Base-by-base conservation (phyloP, 345 rosid species). In the Atalantia buxifolia region DNA sequence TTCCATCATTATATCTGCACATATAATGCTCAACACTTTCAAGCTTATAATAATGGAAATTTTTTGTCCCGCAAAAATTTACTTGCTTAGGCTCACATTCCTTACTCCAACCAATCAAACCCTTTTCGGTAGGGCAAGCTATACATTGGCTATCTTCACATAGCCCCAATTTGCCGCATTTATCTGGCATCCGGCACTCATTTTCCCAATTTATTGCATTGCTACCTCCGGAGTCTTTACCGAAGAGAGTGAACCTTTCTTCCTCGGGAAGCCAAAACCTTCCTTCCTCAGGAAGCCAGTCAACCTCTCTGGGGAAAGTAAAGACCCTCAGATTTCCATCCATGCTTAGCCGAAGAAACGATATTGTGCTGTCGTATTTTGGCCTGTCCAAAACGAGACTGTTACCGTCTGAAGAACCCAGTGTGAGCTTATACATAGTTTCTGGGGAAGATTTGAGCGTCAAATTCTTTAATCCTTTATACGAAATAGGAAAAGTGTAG, bases 1-100 rank as follows among this genome's bases (percentile, higher is more conserved):
- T 64, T 19, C 91, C 92, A 36, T 24, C 72, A 40, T 80, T 86
- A 66, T 86, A 87, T 83, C 83, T 87, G 69, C 83, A 69, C 75
- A 69, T 76, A 80, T 79, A 90, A 81, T 92, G 91, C 28, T 90
- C 87, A 27, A 90, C 91, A 18, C 89, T 90, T 38, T 85, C 82
- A 2, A 92, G 61, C 74, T 87, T 88, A 40, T 87, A 85, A 38
- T 86, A 88, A n/a, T 75, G n/a, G 36, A 83, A 82, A 70, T 79
- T 73, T 8, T 76, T 83, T 0, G 82, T 75, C 60, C 38, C 69
- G 65, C 93, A 88, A 70, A 79, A 80, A 40, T 72, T 33, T 70
- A 78, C 13, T 65, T 81, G 84, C 30, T 77, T n/a, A 0, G 85
- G 64, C 25, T 61, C 60, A 78, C 94, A 90, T 14, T 71, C 36